Evolutionary conservation across 2,329 filamentous ascomycete species (phyloP).

Genomic region (Fusarium ramigenum): DNA sequence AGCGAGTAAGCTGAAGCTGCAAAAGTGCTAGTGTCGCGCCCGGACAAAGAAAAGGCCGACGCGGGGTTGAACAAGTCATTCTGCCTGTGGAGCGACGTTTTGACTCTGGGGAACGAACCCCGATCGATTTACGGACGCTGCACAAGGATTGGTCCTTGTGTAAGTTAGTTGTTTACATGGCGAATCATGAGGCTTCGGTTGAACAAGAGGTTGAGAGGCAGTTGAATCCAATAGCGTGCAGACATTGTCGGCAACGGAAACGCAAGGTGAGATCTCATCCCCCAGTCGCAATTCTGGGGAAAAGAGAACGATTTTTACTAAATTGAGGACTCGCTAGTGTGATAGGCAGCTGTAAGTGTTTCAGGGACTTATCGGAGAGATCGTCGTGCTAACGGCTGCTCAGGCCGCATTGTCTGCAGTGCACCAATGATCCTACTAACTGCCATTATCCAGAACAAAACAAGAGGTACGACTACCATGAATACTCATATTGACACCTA

Average conservation of each 20-base stretch:
- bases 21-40: conserved; percentile 9
- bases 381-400: neutral
- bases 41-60: conserved; percentile 45
- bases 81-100: neutral
- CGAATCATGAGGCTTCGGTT: neutral
- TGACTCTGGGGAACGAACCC: neutral
- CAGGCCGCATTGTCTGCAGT: conserved; percentile 46
- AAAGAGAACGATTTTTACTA: neutral
- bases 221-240: conserved; percentile 47
- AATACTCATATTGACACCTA: fast-evolving
- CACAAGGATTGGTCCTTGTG: neutral
- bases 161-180: conserved; percentile 25
- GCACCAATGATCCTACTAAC: conserved; percentile 41
- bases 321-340: conserved; percentile 13
- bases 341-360: conserved; percentile 34
- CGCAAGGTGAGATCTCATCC: conserved; percentile 41
- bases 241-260: conserved; percentile 47
- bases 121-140: neutral
- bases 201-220: conserved; percentile 21
- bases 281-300: too few species aligned
- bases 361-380: fast-evolving
- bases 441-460: conserved; percentile 49
- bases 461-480: conserved; percentile 39
- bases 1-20: neutral
- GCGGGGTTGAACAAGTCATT: conserved; percentile 31